Evolutionary conservation across 768 basidiomycete species (phyloP), one percentile per base, ranked within the genome.

Genomic region (Russula earlei): DNA sequence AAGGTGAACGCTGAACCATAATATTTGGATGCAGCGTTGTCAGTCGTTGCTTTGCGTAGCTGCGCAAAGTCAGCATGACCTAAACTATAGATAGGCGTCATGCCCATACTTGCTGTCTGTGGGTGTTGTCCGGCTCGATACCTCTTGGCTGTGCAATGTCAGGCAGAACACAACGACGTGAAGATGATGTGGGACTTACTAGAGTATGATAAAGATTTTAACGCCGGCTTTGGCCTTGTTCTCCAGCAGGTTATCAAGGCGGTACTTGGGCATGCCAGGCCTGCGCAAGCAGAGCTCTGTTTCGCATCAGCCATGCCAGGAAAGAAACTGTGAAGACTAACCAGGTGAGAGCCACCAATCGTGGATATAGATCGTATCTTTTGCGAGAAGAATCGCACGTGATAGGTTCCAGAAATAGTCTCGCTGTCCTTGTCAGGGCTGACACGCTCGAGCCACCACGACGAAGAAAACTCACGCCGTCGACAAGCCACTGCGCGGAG

Each of bases 361-460:
- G 66, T 98, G 96, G 36, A 97, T 96, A 67, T 92, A 94, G 53
- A 96, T 92, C 43, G 72, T 77, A 64, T 91, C 85, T 67, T 84
- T 85, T 0, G 95, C 95, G 63, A 96, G 77, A 24, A 89, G 75
- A 45, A 99, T 85, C 0, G 95, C 95, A 38, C 91, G 80, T 22
- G 90, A 91, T 22, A 99, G 72, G 66, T 94, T 95, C 96, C 95
- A 99, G 71, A 92, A 95, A 67, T 99, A 99, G 68, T 99, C 95
- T 11, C 95, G 84, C 88, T 94, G 50, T 60, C 6, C 14, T 50
- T 36, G 37, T 42, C 37, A 4, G 52, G 61, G 50, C 49, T 44
- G 19, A 49, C n/a, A 19, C 36, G 15, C 51, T 48, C 5, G 38
- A 5, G 10, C 37, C 25, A n/a, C 11, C 36, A 22, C 41, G 31